Base-by-base conservation (phyloP, 2,329 filamentous ascomycete genomes). In the Colletotrichum aenigma region DNA sequence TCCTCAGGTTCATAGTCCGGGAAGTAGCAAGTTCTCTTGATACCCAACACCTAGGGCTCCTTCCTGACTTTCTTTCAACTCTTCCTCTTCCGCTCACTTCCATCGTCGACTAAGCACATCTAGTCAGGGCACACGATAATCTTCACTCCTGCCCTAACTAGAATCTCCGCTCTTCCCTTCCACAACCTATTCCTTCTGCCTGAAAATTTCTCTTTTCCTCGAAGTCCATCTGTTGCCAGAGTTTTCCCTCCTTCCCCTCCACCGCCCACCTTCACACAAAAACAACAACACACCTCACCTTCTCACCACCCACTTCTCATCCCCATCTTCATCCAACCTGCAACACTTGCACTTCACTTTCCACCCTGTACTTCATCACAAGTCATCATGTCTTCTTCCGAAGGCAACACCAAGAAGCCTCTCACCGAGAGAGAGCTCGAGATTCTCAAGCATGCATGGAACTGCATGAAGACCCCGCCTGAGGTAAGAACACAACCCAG, bases 381-480 rank as follows among this genome's bases (percentile, higher is more conserved):
- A 26, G 5, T 15, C 30, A 43, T n/a, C 62, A 68, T 68, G 66
- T 60, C 66, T 30, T 66, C 69, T 56, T 34, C 73, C 1, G 34
- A 66, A 15, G 3, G 8, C 15, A 3, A 4, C 26, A 6, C 21
- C 26, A 74, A 77, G 74, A 15, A 43, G 58, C 2, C 30, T 21
- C 78, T 81, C 56, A 80, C 77, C 18, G 77, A 78, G 0, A 79
- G 80, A 15, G 80, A 81, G 74, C 12, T 77, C 4, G 78, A 80
- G 71, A 80, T 81, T 28, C 78, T 81, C 15, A 43, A 69, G 34
- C 34, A 78, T 48, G 79, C 79, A 7, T 81, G 80, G 80, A 77
- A 64, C 64, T 81, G 78, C 76, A 75, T 81, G 77, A 80, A 80
- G 67, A 70, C 66, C 5, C 65, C 73, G n/a, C 80, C 80, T 4